Conservation (phyloP, 1,284 basidiomycete genomes). For the Rugosomyces carneus region DNA sequence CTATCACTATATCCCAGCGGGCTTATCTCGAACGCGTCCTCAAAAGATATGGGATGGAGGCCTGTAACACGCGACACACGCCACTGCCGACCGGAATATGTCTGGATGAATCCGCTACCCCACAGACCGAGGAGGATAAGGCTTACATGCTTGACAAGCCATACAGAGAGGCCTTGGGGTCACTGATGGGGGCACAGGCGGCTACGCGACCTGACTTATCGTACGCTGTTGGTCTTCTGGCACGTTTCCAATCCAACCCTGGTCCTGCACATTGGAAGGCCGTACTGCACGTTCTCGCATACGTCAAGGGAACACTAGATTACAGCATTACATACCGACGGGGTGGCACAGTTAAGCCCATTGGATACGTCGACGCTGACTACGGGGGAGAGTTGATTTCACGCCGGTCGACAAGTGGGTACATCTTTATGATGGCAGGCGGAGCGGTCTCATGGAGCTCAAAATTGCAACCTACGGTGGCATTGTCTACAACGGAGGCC, state of each 20-base stretch:
- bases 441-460: conserved; percentile 27
- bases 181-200: conserved; percentile 25
- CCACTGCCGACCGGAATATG: conserved; percentile 18
- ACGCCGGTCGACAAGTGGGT: conserved; percentile 24
- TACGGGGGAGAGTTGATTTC: conserved; percentile 24
- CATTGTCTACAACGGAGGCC: conserved; percentile 30
- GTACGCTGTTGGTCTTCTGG: conserved; percentile 23
- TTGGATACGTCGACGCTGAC: conserved; percentile 33
- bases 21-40: conserved; percentile 21
- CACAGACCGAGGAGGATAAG: conserved; percentile 12
- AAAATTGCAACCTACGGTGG: conserved; percentile 25
- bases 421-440: conserved; percentile 25
- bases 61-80: conserved; percentile 16
- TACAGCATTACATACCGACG: conserved; percentile 22
- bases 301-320: conserved; percentile 25
- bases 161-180: conserved; percentile 22
- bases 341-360: conserved; percentile 15
- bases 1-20: conserved; percentile 20
- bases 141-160: conserved; percentile 22
- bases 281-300: conserved; percentile 24
- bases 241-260: conserved; percentile 22
- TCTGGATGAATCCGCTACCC: conserved; percentile 15
- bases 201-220: conserved; percentile 27
- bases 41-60: conserved; percentile 17
- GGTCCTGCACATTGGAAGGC: conserved; percentile 25